phyloP scores from a whole-genome alignment of 1,284 basidiomycete species.

The Melampsora occidentalis region DNA sequence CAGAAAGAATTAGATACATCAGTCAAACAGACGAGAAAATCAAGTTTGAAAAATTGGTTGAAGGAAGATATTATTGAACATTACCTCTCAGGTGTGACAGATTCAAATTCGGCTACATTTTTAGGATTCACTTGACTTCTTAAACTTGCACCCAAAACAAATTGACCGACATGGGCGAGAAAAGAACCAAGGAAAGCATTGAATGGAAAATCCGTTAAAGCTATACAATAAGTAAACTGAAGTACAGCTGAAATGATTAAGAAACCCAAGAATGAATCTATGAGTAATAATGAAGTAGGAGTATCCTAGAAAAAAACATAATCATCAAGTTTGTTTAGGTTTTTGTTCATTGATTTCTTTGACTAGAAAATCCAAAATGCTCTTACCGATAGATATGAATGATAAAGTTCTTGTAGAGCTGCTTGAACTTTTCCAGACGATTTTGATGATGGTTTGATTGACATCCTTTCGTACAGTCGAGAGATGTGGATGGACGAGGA shows the following conservation, averaged over 20 bases:
- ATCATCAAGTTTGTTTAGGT: neutral
- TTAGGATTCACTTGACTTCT: constrained; percentile 86
- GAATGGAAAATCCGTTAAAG: constrained; percentile 91
- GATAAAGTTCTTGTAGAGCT: no score
- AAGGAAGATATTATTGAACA: neutral
- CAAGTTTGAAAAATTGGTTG: neutral
- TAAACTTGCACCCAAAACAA: constrained; percentile 87
- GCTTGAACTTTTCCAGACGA: no score
- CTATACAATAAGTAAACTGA: constrained; percentile 87
- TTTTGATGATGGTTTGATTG: no score
- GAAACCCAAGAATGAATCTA: constrained; percentile 64
- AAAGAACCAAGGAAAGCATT: constrained; percentile 98
- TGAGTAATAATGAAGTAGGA: constrained; percentile 27
- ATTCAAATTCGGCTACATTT: constrained; percentile 61
- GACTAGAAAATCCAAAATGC: no score
- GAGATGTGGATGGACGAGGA: no score
- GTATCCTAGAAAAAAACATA: constrained; percentile 9
- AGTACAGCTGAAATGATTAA: constrained; percentile 83
- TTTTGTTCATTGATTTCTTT: no score
- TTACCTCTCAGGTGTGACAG: constrained; percentile 58
- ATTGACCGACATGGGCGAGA: constrained; percentile 88
- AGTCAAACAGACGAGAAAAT: no score
- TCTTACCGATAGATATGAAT: no score
- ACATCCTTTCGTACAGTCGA: no score
- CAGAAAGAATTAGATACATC: neutral